Evolutionary conservation across 2,329 filamentous ascomycete species (phyloP).

Genomic region (Dactylonectria macrodidyma): DNA sequence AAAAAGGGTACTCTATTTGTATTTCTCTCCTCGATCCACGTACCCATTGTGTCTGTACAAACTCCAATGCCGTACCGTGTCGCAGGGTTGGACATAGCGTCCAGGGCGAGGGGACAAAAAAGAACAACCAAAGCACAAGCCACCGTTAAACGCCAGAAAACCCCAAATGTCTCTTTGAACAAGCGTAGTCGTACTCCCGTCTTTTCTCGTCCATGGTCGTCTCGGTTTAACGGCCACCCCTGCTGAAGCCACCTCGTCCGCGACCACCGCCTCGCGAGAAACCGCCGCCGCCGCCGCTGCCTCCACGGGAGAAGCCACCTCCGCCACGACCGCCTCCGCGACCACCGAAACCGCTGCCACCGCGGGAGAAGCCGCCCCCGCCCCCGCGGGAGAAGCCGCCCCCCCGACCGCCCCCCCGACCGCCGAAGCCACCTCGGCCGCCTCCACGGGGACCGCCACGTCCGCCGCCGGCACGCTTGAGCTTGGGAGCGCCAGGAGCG

Average conservation of each 20-base stretch:
- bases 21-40: conserved; percentile 43
- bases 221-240: conserved; percentile 42
- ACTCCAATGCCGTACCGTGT: conserved; percentile 44
- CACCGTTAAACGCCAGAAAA: conserved; percentile 40
- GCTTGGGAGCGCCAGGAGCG: conserved; percentile 73
- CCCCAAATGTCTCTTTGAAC: conserved; percentile 36
- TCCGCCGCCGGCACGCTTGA: conserved; percentile 72
- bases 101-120: conserved; percentile 28
- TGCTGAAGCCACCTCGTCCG: conserved; percentile 50
- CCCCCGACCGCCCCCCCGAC: conserved; percentile 52
- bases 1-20: conserved; percentile 43
- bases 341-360: conserved; percentile 51
- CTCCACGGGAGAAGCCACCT: conserved; percentile 19
- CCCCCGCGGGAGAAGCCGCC: conserved; percentile 55
- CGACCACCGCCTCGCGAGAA: conserved; percentile 41
- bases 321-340: conserved; percentile 43
- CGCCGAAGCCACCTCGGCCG: conserved; percentile 54
- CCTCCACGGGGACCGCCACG: conserved; percentile 57
- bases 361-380: conserved; percentile 53
- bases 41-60: conserved; percentile 47
- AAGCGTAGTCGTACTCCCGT: conserved; percentile 33
- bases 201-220: conserved; percentile 22
- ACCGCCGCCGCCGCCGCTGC: conserved; percentile 29
- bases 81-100: conserved; percentile 32
- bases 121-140: conserved; percentile 33